These are phyloP conservation scores for Rugonectria rugulosa DNA, from an alignment of 2,329 filamentous ascomycete species.

Conservation along the genomic window DNA sequence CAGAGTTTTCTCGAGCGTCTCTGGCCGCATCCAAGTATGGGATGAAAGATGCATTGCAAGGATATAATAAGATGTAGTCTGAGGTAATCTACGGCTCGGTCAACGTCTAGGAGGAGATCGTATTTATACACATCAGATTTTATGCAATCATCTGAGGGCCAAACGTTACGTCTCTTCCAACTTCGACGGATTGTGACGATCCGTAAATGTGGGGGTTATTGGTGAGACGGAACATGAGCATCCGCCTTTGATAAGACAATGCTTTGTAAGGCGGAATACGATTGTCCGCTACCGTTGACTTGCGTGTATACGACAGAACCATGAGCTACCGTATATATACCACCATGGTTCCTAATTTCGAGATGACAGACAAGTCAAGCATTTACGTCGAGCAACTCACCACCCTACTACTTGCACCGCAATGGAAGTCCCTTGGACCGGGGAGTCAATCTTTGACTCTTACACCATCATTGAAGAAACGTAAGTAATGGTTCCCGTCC, in stretches of 20 bases:
- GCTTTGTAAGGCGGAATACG: background rate
- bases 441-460: conserved; percentile 30
- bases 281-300: background rate
- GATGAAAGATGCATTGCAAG: conserved; percentile 28
- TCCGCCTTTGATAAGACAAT: background rate
- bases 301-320: too few species aligned
- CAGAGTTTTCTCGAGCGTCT: conserved; percentile 27
- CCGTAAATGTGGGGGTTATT: background rate
- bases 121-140: too few species aligned
- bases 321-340: background rate
- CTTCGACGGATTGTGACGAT: conserved; percentile 3
- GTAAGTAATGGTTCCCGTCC: conserved; percentile 5
- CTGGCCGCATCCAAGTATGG: conserved; percentile 33
- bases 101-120: too few species aligned
- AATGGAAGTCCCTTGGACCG: conserved; percentile 29
- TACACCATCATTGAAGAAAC: conserved; percentile 28
- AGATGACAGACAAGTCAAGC: too few species aligned
- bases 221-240: background rate
- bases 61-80: background rate
- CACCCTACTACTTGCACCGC: too few species aligned
- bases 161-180: too few species aligned
- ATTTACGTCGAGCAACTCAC: too few species aligned
- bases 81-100: too few species aligned
- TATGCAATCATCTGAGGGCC: too few species aligned
- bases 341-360: background rate